Percentiles rank a stretch among this genome's conserved stretches.
Conservation (phyloP, 345 rosid species). For the Iberis pinnata region DNA sequence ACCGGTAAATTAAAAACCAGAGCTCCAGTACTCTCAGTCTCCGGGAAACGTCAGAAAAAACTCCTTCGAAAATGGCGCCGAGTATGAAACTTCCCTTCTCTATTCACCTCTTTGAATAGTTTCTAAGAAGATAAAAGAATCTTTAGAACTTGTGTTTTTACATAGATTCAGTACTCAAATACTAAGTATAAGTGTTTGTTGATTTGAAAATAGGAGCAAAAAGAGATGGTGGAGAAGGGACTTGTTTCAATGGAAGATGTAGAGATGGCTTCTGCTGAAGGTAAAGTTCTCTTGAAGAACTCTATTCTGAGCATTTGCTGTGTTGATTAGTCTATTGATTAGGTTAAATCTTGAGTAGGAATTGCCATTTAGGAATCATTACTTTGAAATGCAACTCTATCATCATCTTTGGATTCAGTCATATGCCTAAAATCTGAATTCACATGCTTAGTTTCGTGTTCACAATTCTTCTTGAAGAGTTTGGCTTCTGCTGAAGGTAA, state of each 20-base stretch:
- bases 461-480: no score
- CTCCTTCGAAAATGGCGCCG: constrained; percentile 71
- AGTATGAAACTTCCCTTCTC: no score
- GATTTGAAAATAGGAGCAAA: constrained; percentile 50
- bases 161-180: no score
- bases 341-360: no score
- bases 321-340: no score
- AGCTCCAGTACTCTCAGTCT: constrained; percentile 40
- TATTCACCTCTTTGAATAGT: no score
- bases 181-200: neutral
- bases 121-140: no score
- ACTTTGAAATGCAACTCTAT: no score
- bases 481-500: constrained; percentile 53
- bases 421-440: neutral
- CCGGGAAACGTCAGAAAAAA: constrained; percentile 79
- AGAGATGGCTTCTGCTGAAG: constrained; percentile 62
- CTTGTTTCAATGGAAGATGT: constrained; percentile 69
- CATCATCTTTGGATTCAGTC: no score
- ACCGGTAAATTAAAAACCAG: constrained; percentile 51
- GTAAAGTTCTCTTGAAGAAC: constrained; percentile 14
- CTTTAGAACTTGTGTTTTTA: no score
- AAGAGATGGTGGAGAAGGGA: constrained; percentile 62
- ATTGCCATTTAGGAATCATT: no score
- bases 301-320: neutral
- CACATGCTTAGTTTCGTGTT: neutral